Evolutionary conservation across 176 grass and related monocot genomes (phyloP), one percentile per base, ranked within the genome.

Genomic region (Phyllostachys edulis): DNA sequence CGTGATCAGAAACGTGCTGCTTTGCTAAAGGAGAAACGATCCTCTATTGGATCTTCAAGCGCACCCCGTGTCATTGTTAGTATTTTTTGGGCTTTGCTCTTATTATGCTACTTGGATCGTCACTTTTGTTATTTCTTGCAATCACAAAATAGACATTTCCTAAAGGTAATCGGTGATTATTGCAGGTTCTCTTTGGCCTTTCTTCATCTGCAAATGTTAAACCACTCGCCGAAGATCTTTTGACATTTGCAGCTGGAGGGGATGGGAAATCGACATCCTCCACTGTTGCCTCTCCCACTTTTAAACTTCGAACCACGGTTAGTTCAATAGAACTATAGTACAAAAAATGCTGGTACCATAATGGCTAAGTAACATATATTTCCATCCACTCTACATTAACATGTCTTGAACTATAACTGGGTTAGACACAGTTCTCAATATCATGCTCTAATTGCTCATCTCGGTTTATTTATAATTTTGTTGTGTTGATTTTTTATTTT

Each of bases 101-200:
- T 17, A 14, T 57, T 86, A 12, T n/a, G 6, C 36, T 76, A 55
- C 9, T 15, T 64, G 72, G 17, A 39, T 67, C 18, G 4, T 47
- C 37, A 52, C 49, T 84, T 69, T 82, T 81, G 1, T 71, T 79
- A 41, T 76, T 85, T 60, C 29, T 29, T 87, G 41, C 12, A 18
- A 52, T 76, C 69, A 36, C 37, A 65, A 8, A n/a, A 80, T 63
- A 34, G 11, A 29, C 34, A 15, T 70, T 32, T 41, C 16, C 23
- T 80, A 66, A 59, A 71, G 14, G 32, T 62, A 62, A 63, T 36
- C 16, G 41, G 42, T 63, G 24, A 71, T 60, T 39, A 5, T 85
- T 73, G 38, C 93, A 98, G 96, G 96, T 98, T 79, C 93, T 98
- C 50, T 89, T 93, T 86, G 87, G 83, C 41, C 91, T 98, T 71